phyloP scores from a whole-genome alignment of 2,329 filamentous ascomycete species.

The Hypoxylon sp. region DNA sequence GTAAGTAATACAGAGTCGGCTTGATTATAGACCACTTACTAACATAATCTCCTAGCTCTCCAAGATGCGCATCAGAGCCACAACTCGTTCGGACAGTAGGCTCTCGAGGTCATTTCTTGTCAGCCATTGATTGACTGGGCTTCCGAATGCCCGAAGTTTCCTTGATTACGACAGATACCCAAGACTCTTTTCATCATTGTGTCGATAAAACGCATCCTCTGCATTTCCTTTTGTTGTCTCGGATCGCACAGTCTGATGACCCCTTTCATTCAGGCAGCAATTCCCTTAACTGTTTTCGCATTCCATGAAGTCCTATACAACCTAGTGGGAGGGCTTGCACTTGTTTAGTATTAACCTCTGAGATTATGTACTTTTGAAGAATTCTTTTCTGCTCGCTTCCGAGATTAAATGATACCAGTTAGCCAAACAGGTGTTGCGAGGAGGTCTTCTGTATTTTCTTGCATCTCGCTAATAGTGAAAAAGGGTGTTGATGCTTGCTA shows the following conservation, averaged over 20 bases:
- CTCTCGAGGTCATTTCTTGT: conserved; percentile 21
- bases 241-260: conserved; percentile 39
- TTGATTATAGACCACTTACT: conserved; percentile 42
- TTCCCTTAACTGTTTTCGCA: conserved; percentile 29
- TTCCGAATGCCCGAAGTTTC: conserved; percentile 38
- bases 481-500: conserved; percentile 35
- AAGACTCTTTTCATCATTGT: conserved; percentile 38
- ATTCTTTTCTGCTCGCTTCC: conserved; percentile 37
- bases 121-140: conserved; percentile 17
- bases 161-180: conserved; percentile 53
- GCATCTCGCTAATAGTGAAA: conserved; percentile 28
- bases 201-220: conserved; percentile 41
- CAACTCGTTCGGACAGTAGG: conserved; percentile 54
- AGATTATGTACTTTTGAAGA: conserved; percentile 42
- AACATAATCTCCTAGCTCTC: conserved; percentile 56
- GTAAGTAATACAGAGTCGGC: conserved; percentile 59
- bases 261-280: conserved; percentile 30
- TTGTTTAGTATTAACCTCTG: conserved; percentile 48
- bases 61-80: conserved; percentile 60
- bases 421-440: conserved; percentile 13
- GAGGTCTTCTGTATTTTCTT: conserved; percentile 36
- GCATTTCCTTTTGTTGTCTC: conserved; percentile 51
- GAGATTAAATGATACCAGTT: conserved; percentile 31
- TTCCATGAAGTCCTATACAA: conserved; percentile 21
- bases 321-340: conserved; percentile 18